Evolutionary conservation across 2,329 filamentous ascomycete species (phyloP).

Genomic region (Cordyceps fumosorosea): DNA sequence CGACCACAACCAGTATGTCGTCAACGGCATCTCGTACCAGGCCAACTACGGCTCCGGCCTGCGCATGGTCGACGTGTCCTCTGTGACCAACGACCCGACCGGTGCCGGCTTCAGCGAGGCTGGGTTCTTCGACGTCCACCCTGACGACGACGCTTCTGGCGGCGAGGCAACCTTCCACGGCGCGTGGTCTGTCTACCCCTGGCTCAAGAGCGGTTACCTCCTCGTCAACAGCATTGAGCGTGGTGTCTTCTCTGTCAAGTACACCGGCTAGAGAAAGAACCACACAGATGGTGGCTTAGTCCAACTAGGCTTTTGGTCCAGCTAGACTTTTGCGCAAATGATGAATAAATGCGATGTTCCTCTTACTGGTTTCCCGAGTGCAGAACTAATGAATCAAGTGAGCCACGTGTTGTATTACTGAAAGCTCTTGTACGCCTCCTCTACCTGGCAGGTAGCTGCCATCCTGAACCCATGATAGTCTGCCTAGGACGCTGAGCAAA

Average conservation of each 20-base stretch:
- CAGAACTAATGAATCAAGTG: too few species aligned
- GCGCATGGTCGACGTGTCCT: conserved; percentile 31
- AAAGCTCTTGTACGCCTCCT: too few species aligned
- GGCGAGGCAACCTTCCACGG: conserved; percentile 35
- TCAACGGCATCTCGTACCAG: conserved; percentile 39
- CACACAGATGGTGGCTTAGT: neutral
- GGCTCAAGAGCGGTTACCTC: conserved; percentile 42
- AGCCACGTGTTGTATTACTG: too few species aligned
- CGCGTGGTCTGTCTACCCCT: conserved; percentile 43
- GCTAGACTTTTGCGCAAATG: neutral
- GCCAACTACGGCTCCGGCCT: conserved; percentile 46
- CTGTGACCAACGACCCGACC: conserved; percentile 34
- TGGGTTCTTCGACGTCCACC: conserved; percentile 45
- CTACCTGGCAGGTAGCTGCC: too few species aligned
- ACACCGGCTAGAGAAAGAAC: neutral
- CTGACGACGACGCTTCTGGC: conserved; percentile 38
- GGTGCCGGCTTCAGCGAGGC: conserved; percentile 40
- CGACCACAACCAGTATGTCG: conserved; percentile 44
- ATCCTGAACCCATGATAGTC: too few species aligned
- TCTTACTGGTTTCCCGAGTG: neutral
- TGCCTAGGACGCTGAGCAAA: too few species aligned
- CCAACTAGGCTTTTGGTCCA: too few species aligned
- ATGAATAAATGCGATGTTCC: neutral
- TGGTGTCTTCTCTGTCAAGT: conserved; percentile 42
- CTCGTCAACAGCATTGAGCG: conserved; percentile 47